Evolutionary conservation across 1,139 yeast species (phyloP).

Genomic region (Scheffersomyces parashehatae): DNA sequence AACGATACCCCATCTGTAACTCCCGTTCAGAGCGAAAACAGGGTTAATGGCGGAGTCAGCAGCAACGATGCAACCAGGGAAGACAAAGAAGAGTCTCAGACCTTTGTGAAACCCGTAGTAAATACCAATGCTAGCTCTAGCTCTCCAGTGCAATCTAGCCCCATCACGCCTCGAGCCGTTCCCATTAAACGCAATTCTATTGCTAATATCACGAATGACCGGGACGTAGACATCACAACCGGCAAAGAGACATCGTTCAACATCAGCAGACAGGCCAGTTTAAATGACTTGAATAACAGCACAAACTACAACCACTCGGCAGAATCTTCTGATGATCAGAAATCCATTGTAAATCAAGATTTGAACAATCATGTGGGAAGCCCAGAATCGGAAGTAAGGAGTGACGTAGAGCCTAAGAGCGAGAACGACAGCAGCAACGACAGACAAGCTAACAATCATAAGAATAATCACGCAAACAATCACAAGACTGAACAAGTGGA

Average conservation of each 20-base stretch:
- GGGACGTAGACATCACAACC: constrained; percentile 37
- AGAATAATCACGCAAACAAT: not conserved
- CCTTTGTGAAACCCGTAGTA: constrained; percentile 6
- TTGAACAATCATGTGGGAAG: too few species aligned
- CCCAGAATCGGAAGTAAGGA: too few species aligned
- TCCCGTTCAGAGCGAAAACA: not conserved
- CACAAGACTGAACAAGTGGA: constrained; percentile 3
- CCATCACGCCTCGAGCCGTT: not conserved
- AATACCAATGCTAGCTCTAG: too few species aligned
- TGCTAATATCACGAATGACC: constrained; percentile 48
- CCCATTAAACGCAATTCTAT: constrained; percentile 39
- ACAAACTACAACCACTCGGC: too few species aligned
- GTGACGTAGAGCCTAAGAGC: too few species aligned
- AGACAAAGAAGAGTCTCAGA: constrained; percentile 1
- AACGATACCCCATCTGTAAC: constrained; percentile 15
- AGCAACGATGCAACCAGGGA: too few species aligned
- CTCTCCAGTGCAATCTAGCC: not conserved
- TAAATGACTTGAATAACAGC: not conserved
- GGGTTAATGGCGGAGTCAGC: too few species aligned
- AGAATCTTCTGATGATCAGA: too few species aligned
- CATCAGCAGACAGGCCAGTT: constrained; percentile 4
- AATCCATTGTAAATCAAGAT: too few species aligned
- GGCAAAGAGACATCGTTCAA: constrained; percentile 32
- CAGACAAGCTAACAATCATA: constrained; percentile 1
- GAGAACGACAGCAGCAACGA: constrained; percentile 3